Conservation (phyloP, 495 filamentous ascomycete genomes). For the Sabuloglossum arenarium region DNA sequence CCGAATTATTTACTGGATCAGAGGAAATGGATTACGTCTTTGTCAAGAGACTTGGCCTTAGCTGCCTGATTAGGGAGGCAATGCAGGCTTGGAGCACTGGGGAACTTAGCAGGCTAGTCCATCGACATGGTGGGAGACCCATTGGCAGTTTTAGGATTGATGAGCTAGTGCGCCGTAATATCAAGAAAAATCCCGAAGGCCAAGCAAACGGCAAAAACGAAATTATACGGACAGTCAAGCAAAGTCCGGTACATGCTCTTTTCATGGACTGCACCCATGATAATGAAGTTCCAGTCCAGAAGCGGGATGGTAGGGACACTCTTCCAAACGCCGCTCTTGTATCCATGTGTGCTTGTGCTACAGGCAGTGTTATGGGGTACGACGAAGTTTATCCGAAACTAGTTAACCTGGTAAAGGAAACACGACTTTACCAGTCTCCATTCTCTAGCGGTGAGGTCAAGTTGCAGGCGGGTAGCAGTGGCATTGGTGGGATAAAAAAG, state of each 20-base stretch:
- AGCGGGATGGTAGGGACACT: slow-evolving; percentile 84
- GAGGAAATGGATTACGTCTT: slow-evolving; percentile 94
- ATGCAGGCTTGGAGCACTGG: slow-evolving; percentile 97
- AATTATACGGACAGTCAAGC: slow-evolving; percentile 50
- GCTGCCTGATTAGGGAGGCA: slow-evolving; percentile 79
- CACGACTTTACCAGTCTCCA: slow-evolving; percentile 52
- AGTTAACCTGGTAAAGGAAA: slow-evolving; percentile 79
- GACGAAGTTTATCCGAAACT: slow-evolving; percentile 90
- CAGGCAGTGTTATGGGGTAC: slow-evolving; percentile 95
- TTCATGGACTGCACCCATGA: slow-evolving; percentile 99
- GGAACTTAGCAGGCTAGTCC: slow-evolving; percentile 78
- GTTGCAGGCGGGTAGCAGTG: slow-evolving; percentile 42
- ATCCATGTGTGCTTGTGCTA: slow-evolving; percentile 82
- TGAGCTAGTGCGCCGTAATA: slow-evolving; percentile 14
- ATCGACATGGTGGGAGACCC: slow-evolving; percentile 81
- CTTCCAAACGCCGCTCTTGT: slow-evolving; percentile 91
- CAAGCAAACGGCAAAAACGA: slow-evolving; percentile 20
- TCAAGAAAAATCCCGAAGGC: background rate
- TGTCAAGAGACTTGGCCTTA: slow-evolving; percentile 76
- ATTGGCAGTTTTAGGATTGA: slow-evolving; percentile 94
- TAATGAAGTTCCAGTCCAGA: slow-evolving; percentile 91
- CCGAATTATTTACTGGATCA: slow-evolving; percentile 90
- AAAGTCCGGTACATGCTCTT: slow-evolving; percentile 69
- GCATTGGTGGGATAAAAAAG: slow-evolving; percentile 77
- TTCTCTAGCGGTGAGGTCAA: slow-evolving; percentile 41